These are phyloP conservation scores for Candida michaelii DNA, from an alignment of 805 yeast genomes.

Conservation along the genomic window DNA sequence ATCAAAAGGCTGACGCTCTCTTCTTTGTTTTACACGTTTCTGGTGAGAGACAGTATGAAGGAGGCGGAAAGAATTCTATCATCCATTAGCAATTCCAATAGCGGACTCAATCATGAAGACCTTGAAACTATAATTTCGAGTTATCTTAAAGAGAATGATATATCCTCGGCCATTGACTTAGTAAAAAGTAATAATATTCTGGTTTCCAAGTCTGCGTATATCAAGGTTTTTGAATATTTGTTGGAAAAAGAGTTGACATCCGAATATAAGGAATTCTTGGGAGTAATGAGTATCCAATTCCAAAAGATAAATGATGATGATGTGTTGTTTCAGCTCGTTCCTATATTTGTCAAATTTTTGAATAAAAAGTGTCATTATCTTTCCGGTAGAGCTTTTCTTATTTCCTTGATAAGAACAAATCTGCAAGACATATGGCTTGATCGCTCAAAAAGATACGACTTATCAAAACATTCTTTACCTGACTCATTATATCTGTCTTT, in stretches of 20 bases:
- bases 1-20: slow-evolving; percentile 33
- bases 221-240: slow-evolving; percentile 21
- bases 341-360: slow-evolving; percentile 8
- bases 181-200: slow-evolving; percentile 18
- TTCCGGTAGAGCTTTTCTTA: not conserved
- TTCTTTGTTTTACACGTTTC: slow-evolving; percentile 30
- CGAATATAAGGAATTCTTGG: slow-evolving; percentile 4
- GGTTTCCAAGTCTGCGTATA: slow-evolving; percentile 25
- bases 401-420: not conserved
- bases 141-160: slow-evolving; percentile 24
- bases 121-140: slow-evolving; percentile 26
- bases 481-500: slow-evolving; percentile 5
- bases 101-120: slow-evolving; percentile 27
- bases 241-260: slow-evolving; percentile 2
- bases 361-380: slow-evolving; percentile 4
- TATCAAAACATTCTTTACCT: slow-evolving; percentile 5
- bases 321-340: slow-evolving; percentile 4
- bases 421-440: not conserved
- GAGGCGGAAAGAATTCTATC: slow-evolving; percentile 31
- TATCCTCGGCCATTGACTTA: slow-evolving; percentile 27
- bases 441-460: slow-evolving; percentile 1
- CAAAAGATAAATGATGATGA: slow-evolving; percentile 3
- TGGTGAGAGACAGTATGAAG: slow-evolving; percentile 24
- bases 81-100: slow-evolving; percentile 27
- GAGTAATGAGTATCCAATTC: slow-evolving; percentile 7